Conservation (phyloP, 345 rosid species). For the Stellera chamaejasme region DNA sequence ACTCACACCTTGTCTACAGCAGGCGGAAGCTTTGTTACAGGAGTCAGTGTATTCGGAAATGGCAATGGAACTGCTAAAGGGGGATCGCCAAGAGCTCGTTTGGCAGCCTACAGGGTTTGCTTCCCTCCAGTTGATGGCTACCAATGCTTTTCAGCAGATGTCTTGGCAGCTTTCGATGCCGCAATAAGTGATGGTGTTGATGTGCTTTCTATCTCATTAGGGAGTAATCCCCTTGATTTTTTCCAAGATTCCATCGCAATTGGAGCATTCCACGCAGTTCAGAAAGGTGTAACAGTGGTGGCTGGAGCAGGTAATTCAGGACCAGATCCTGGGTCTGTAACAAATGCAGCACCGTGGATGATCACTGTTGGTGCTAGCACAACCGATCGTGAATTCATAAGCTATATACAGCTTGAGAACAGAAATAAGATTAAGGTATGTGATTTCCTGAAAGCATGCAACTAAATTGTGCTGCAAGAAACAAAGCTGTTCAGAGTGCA, state of each 20-base stretch:
- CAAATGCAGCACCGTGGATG: conserved; percentile 69
- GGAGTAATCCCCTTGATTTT: conserved; percentile 19
- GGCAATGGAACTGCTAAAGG: conserved; percentile 66
- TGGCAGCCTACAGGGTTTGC: conserved; percentile 56
- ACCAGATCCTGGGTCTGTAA: conserved; percentile 41
- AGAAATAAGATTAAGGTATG: conserved; percentile 39
- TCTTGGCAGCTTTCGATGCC: conserved; percentile 44
- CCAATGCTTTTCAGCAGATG: conserved; percentile 43
- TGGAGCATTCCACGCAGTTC: conserved; percentile 35
- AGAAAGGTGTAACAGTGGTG: conserved; percentile 27
- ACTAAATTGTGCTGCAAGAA: no score
- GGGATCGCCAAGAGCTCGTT: conserved; percentile 53
- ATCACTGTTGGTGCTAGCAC: conserved; percentile 76
- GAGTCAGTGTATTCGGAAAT: conserved; percentile 30
- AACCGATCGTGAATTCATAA: conserved; percentile 53
- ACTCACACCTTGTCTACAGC: conserved; percentile 62
- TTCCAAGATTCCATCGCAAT: conserved; percentile 24
- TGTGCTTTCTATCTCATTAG: conserved; percentile 43
- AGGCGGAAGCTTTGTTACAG: conserved; percentile 39
- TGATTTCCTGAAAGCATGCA: neutral
- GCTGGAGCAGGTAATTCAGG: conserved; percentile 60
- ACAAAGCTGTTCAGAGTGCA: neutral
- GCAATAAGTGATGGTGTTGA: conserved; percentile 55
- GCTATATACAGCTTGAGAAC: conserved; percentile 37
- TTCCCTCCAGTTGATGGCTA: conserved; percentile 30